Base-by-base conservation (phyloP, 495 filamentous ascomycete genomes). In the Aspergillus cavernicola region DNA sequence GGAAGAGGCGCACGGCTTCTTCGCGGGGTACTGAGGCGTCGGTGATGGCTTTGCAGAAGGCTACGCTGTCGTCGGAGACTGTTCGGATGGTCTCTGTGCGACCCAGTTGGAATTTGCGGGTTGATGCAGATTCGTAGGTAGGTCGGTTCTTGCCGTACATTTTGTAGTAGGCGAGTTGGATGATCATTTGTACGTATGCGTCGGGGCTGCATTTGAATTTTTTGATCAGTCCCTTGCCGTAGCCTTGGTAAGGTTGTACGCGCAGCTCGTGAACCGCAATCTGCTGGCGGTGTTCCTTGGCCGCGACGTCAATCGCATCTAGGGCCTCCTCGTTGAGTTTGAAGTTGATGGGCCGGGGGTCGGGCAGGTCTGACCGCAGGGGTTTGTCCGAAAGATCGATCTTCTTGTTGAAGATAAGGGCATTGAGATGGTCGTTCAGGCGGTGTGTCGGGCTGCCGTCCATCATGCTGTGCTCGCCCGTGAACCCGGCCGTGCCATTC, bases 391-490 rank as follows among this genome's bases (percentile, higher is more conserved):
- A 85, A 62, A 96, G 86, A 68, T 96, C 88, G 55, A 97, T 82
- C 67, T 90, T 91, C 73, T 95, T 89, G 76, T 82, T 83, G 74
- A 92, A 90, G 70, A 97, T 96, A 60, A 90, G 74, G 63, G 82
- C 81, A 77, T 92, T 93, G 70, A 91, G 79, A 66, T 88, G 89
- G 79, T 99, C 93, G 69, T 95, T 97, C 26, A 99, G 81, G 3
- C 95, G 84, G 70, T 97, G 92, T 11, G 95, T 99, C 2, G 95
- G 90, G 23, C 92, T 99, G 51, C 95, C 95, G 68, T 99, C 95
- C 95, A 99, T 99, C 95, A 99, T 97, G 72, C 86, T 91, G 78
- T 99, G 95, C 78, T 99, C 95, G 64, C 95, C 95, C 76, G 88
- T 90, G 80, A 99, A 99, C 54, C 95, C 95, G 20, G 95, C 88